These are phyloP conservation scores for Coriaria nepalensis DNA, from an alignment of 306 rosid species.

Conservation along the genomic window DNA sequence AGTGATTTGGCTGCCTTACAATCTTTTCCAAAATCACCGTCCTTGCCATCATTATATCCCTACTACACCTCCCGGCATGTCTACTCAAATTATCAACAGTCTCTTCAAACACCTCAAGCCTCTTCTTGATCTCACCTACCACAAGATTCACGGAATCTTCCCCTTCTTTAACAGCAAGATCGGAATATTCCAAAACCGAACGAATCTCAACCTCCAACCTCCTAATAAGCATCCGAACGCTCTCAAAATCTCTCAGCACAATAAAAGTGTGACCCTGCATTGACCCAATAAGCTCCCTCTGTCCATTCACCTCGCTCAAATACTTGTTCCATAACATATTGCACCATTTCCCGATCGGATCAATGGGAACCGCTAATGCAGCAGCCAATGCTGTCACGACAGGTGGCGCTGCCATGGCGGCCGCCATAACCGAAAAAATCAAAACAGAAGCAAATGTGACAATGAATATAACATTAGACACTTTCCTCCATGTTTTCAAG, in stretches of 20 bases:
- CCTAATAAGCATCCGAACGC: background rate
- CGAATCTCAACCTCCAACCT: background rate
- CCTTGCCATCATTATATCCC: background rate
- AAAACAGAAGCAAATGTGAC: conserved; percentile 57
- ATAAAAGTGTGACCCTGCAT: conserved; percentile 40
- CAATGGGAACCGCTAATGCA: conserved; percentile 66
- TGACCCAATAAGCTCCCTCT: conserved; percentile 42
- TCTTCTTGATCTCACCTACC: background rate
- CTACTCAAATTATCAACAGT: background rate
- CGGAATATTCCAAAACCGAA: background rate
- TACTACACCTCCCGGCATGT: background rate
- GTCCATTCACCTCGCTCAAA: conserved; percentile 36
- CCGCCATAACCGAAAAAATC: conserved; percentile 82
- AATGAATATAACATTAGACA: conserved; percentile 60
- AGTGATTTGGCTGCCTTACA: background rate
- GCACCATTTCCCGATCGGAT: conserved; percentile 87
- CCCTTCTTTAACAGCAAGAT: background rate
- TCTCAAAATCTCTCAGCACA: conserved; percentile 49
- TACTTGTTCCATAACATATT: conserved; percentile 50
- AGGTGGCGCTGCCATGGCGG: conserved; percentile 74
- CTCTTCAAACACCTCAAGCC: background rate
- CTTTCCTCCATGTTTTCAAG: conserved; percentile 47
- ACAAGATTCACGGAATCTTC: background rate
- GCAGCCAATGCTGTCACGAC: conserved; percentile 58
- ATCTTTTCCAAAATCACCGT: background rate